Evolutionary conservation across 148 eudicot species (phyloP).

Genomic region (Diospyros kaki): DNA sequence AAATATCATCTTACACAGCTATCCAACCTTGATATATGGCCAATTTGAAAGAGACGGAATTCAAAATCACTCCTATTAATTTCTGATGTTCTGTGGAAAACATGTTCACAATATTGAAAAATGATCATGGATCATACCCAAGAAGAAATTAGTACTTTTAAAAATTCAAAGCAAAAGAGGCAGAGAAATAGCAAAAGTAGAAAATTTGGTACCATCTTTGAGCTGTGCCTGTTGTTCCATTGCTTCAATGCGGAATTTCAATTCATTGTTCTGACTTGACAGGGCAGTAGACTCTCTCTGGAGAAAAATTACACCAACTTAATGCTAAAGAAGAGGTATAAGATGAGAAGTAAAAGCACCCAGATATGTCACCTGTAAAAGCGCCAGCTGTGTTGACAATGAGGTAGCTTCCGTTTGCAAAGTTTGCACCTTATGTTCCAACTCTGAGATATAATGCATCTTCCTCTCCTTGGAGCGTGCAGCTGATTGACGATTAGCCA

Average conservation of each 20-base stretch:
- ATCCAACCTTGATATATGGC: background rate
- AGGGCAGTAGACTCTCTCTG: slow-evolving; percentile 30
- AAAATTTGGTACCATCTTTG: slow-evolving; percentile 26
- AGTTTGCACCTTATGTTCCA: slow-evolving; percentile 51
- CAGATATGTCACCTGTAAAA: slow-evolving; percentile 28
- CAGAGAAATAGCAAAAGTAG: slow-evolving; percentile 1
- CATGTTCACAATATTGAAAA: background rate
- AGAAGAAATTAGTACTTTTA: no score
- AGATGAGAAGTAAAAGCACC: background rate
- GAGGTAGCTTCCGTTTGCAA: slow-evolving; percentile 43
- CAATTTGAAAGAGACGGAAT: background rate
- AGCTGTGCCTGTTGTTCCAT: slow-evolving; percentile 38
- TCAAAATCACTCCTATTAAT: no score
- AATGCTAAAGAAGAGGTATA: background rate
- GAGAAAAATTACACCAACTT: background rate
- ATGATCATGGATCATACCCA: background rate
- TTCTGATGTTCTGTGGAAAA: background rate
- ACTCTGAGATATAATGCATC: slow-evolving; percentile 39
- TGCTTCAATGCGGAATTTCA: slow-evolving; percentile 31
- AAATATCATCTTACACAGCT: background rate
- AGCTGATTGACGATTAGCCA: slow-evolving; percentile 59
- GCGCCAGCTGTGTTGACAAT: slow-evolving; percentile 39
- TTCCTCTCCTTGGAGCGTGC: slow-evolving; percentile 56
- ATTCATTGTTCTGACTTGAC: slow-evolving; percentile 27
- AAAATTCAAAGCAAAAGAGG: no score